phyloP scores from a whole-genome alignment of 495 filamentous ascomycete genomes.

The Trichoderma reesei region DNA sequence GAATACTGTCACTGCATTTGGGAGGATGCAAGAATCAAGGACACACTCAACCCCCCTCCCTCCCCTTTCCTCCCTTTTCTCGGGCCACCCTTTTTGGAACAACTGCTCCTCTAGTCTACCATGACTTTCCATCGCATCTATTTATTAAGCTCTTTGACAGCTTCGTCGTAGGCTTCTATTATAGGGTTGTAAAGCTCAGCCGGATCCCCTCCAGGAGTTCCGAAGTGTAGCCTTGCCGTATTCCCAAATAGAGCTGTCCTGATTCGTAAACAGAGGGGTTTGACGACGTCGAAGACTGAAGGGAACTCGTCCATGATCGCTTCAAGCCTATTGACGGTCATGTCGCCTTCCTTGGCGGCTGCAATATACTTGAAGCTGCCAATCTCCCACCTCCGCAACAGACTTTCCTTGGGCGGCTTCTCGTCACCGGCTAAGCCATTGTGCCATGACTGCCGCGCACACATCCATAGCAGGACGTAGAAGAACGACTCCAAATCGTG shows the following conservation, averaged over 20 bases:
- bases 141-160: too few species aligned
- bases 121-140: too few species aligned
- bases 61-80: too few species aligned
- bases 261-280: neutral
- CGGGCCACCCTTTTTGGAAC: too few species aligned
- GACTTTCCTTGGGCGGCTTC: neutral
- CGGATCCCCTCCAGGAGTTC: constrained; percentile 6
- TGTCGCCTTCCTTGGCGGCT: neutral
- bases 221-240: neutral
- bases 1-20: too few species aligned
- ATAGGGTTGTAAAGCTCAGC: constrained; percentile 6
- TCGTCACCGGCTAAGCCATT: neutral
- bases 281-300: neutral
- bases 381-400: neutral
- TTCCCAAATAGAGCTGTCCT: neutral
- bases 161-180: constrained; percentile 7
- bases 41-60: too few species aligned
- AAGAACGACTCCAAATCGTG: constrained; percentile 33
- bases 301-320: neutral
- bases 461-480: constrained; percentile 29
- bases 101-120: too few species aligned
- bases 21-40: too few species aligned
- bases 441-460: neutral
- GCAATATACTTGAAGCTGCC: neutral
- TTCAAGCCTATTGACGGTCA: neutral